Conservation (phyloP, 352 stramenopile genomes). For the Globisporangium polare region DNA sequence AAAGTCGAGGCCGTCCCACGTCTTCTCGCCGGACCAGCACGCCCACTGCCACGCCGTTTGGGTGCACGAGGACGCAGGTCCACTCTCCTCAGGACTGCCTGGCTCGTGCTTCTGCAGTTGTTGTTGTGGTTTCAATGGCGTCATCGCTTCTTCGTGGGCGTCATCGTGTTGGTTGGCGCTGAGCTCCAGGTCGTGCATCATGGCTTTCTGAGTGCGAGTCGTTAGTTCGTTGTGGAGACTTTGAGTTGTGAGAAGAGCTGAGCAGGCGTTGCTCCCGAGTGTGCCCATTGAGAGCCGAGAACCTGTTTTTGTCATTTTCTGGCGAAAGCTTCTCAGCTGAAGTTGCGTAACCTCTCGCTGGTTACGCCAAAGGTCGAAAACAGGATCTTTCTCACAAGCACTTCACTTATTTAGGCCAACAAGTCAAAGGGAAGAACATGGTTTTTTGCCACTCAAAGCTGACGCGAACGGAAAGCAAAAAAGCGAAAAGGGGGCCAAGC, state of each 20-base stretch:
- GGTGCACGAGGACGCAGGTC: not conserved
- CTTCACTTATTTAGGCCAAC: too few species aligned
- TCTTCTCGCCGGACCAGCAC: constrained; percentile 61
- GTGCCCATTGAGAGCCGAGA: too few species aligned
- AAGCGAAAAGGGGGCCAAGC: too few species aligned
- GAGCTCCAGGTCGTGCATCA: constrained; percentile 4
- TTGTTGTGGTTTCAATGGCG: not conserved
- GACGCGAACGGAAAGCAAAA: too few species aligned
- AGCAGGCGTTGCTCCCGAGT: too few species aligned
- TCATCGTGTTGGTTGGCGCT: not conserved
- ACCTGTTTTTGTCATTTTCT: too few species aligned
- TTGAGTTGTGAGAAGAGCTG: not conserved
- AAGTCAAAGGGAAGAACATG: too few species aligned
- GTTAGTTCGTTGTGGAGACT: not conserved
- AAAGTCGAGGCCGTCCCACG: constrained; percentile 74
- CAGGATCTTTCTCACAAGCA: too few species aligned
- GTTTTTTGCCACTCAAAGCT: too few species aligned
- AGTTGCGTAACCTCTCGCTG: too few species aligned
- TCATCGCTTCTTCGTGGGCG: not conserved
- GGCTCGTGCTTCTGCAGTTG: not conserved
- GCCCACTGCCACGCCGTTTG: constrained; percentile 55
- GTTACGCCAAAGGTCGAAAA: too few species aligned
- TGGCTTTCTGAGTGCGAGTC: not conserved
- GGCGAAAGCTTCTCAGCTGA: too few species aligned
- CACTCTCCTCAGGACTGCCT: not conserved